Evolutionary conservation across 2,329 filamentous ascomycete species (phyloP), one percentile per base, ranked within the genome.

Genomic region (Capronia americana): DNA sequence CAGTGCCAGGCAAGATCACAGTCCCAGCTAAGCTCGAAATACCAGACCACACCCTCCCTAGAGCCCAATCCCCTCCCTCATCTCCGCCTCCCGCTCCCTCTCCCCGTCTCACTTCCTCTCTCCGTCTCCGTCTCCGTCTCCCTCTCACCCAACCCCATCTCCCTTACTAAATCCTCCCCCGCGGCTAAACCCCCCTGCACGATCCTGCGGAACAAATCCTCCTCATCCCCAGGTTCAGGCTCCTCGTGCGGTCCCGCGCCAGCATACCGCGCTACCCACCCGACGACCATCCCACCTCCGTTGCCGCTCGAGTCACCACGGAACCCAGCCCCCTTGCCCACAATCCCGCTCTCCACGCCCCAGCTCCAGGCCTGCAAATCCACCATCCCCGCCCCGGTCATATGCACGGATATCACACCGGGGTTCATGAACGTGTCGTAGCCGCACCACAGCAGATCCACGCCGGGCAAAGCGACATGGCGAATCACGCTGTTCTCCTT

Each of bases 341-440:
- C 61, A 44, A 67, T 48, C 23, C 65, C 62, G 23, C 14, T 44
- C 30, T 57, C 48, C n/a, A 67, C 57, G 14, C 65, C 65, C 17
- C 32, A 38, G 32, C 44, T 62, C 61, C 61, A 67, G 14, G 50
- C 24, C 3, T 23, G 12, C 11, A 62, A 14, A 20, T 67, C 53
- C 10, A 67, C 62, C 65, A 64, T 67, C 4, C 14, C 48, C n/a
- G 34, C 58, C 41, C 56, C 65, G 3, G 61, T 61, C 26, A 64
- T 58, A n/a, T 62, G 62, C 53, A 67, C 53, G 23, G 55, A 24
- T 6, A 55, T 34, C 8, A 53, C 51, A 2, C 46, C 20, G 5
- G 65, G 58, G 44, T 55, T 61, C 12, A 54, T 23, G 38, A 7
- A 17, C n/a, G 20, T 5, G 53, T 67, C 61, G 38, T 64, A 56